Percentiles rank a stretch among this genome's conserved stretches.
Conservation (phyloP, 192 early-diverging fungal genomes). For the Coemansia sp. region DNA sequence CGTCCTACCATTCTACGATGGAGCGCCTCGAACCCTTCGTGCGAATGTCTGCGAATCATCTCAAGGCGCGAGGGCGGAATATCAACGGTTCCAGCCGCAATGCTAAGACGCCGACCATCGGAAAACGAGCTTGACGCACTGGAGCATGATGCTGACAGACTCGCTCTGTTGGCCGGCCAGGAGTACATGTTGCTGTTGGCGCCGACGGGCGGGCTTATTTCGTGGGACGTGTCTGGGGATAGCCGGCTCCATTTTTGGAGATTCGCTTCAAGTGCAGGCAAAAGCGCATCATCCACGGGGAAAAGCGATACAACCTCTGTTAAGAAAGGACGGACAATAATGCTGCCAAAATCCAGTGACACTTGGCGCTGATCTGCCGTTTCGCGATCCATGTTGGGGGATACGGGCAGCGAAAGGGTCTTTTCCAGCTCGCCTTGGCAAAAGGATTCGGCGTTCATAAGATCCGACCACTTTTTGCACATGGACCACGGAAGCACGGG, state of each 20-base stretch:
- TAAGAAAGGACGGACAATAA: conserved; percentile 86
- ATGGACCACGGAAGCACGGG: conserved; percentile 80
- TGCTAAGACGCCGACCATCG: conserved; percentile 48
- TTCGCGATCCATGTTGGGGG: conserved; percentile 88
- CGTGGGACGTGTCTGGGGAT: conserved; percentile 32
- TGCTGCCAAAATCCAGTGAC: conserved; percentile 80
- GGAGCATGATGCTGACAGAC: conserved; percentile 16
- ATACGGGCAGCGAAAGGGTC: conserved; percentile 70
- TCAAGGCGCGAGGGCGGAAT: conserved; percentile 49
- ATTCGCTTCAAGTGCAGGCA: conserved; percentile 43
- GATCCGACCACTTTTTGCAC: conserved; percentile 88
- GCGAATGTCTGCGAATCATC: conserved; percentile 52
- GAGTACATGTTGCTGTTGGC: conserved; percentile 52
- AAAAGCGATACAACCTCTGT: conserved; percentile 79
- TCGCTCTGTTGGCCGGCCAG: conserved; percentile 35
- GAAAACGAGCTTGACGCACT: conserved; percentile 24
- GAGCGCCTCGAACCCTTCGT: conserved; percentile 47
- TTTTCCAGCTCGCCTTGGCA: conserved; percentile 86
- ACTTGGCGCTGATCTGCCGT: conserved; percentile 73
- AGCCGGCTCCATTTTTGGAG: conserved; percentile 53
- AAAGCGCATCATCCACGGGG: conserved; percentile 67
- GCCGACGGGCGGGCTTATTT: conserved; percentile 40
- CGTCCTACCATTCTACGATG: conserved; percentile 54
- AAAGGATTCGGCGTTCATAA: conserved; percentile 87
- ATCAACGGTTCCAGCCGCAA: conserved; percentile 56